Base-by-base conservation (phyloP, 345 rosid genomes). In the Populus ilicifolia region DNA sequence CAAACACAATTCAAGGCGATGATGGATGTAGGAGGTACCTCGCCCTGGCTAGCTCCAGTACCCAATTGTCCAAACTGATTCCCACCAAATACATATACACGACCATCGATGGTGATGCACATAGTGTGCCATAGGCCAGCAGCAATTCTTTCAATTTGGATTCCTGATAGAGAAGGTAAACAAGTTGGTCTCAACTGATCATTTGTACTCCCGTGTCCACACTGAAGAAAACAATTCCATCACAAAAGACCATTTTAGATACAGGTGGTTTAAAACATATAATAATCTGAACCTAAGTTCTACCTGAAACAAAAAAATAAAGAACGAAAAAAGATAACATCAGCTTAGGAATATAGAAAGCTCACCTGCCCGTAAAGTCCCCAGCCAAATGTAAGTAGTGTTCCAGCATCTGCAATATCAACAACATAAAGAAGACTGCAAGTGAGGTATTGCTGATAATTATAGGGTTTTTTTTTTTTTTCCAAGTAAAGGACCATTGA, bases 61-160 rank as follows among this genome's bases (percentile, higher is more conserved):
- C 98, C 98, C 61, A 91, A 64, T 70, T 94, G 97, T 56, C 93
- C 98, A 75, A 91, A 94, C 80, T 94, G 98, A 79, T 91, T 93
- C n/a, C 97, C 97, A 65, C 98, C 95, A 41, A 93, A 91, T 6
- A 88, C 80, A 81, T 89, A 91, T 27, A 93, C 90, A 72, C 14
- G 80, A 18, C 97, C 97, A 39, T 91, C 90, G 69, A n/a, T 81
- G 30, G 90, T 80, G 76, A 89, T 77, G 77, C 97, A 94, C 9
- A 90, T 41, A 36, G 94, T 94, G 74, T 94, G 98, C 97, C 98
- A 94, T 48, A 93, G 72, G 39, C 97, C 98, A 67, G 97, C 89
- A 13, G 95, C 90, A 73, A 91, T 76, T 30, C 87, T 82, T 76
- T 83, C 85, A 70, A 94, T 87, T 69, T 68, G 79, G 25, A 82